A percentile compares a stretch with the other conserved stretches of the same genome.
phyloP scores from a whole-genome alignment of 148 eudicot species.

The Oxyria digyna region DNA sequence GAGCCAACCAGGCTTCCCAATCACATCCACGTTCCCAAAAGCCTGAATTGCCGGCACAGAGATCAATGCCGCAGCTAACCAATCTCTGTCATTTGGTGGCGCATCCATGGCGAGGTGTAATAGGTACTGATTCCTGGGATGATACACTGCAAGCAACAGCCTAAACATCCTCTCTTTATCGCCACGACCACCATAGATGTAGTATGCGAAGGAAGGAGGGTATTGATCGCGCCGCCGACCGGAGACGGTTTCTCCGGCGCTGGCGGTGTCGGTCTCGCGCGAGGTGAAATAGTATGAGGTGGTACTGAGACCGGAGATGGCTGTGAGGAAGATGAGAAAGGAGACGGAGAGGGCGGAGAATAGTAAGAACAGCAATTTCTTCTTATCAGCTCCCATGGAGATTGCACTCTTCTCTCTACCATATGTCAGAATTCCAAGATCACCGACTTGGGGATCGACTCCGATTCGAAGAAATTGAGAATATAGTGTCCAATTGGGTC shows the following conservation, averaged over 20 bases:
- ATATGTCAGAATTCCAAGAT: conserved; percentile 12
- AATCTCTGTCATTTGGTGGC: conserved; percentile 41
- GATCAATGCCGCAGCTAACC: conserved; percentile 36
- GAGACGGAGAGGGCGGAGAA: conserved; percentile 58
- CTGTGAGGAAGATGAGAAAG: conserved; percentile 41
- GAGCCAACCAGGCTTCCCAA: conserved; percentile 66
- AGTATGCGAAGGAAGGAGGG: conserved; percentile 79
- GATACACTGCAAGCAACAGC: conserved; percentile 62
- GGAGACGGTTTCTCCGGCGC: conserved; percentile 14
- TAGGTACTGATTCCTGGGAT: conserved; percentile 75
- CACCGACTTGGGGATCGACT: conserved; percentile 2
- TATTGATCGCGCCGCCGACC: conserved; percentile 33
- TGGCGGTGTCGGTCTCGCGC: conserved; percentile 16
- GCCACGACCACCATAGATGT: conserved; percentile 54
- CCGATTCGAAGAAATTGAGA: neutral
- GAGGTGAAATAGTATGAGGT: conserved; percentile 34
- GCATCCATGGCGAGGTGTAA: conserved; percentile 70
- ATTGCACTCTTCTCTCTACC: conserved; percentile 9
- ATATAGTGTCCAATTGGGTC: neutral
- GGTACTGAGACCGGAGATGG: conserved; percentile 42
- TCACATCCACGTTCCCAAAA: conserved; percentile 77
- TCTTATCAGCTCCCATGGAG: conserved; percentile 70
- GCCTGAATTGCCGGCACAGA: conserved; percentile 47
- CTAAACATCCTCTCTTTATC: conserved; percentile 50
- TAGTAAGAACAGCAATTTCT: conserved; percentile 69